A percentile compares a stretch with the other conserved stretches of the same genome.
phyloP scores from a whole-genome alignment of 768 basidiomycete species.

The Hygrocybe punicea region DNA sequence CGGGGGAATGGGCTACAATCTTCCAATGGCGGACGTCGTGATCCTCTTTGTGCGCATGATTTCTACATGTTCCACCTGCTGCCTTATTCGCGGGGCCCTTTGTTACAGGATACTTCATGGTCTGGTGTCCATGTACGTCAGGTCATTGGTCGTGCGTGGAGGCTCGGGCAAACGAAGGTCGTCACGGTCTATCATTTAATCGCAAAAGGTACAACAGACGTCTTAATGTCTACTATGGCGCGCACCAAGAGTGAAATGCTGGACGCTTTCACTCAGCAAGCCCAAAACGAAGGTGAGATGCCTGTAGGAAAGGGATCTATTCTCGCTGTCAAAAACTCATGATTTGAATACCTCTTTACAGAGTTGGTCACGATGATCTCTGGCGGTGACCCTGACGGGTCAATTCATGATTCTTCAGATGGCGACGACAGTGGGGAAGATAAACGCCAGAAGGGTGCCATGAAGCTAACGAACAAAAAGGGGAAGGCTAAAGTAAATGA shows the following conservation, averaged over 20 bases:
- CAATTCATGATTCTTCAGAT: too few species aligned
- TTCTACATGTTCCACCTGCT: not conserved
- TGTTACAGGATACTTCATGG: constrained; percentile 5
- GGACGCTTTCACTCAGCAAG: not conserved
- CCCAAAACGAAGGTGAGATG: too few species aligned
- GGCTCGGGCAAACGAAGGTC: constrained; percentile 5
- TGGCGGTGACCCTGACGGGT: too few species aligned
- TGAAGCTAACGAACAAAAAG: too few species aligned
- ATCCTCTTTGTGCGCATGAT: constrained; percentile 4
- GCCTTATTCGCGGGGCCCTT: not conserved
- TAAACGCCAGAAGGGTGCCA: too few species aligned
- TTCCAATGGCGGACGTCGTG: constrained; percentile 1
- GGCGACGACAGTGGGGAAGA: too few species aligned
- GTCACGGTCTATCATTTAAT: constrained; percentile 8
- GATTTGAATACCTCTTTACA: too few species aligned
- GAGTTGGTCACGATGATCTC: too few species aligned
- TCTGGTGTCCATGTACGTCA: not conserved
- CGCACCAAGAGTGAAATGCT: not conserved
- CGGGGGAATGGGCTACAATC: not conserved
- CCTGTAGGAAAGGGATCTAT: too few species aligned
- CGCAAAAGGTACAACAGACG: constrained; percentile 4
- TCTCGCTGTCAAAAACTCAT: too few species aligned
- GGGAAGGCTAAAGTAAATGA: too few species aligned
- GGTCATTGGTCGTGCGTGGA: constrained; percentile 1
- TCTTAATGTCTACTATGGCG: not conserved